Conservation (phyloP, 2,329 filamentous ascomycete genomes). For the Fusarium multiceps region DNA sequence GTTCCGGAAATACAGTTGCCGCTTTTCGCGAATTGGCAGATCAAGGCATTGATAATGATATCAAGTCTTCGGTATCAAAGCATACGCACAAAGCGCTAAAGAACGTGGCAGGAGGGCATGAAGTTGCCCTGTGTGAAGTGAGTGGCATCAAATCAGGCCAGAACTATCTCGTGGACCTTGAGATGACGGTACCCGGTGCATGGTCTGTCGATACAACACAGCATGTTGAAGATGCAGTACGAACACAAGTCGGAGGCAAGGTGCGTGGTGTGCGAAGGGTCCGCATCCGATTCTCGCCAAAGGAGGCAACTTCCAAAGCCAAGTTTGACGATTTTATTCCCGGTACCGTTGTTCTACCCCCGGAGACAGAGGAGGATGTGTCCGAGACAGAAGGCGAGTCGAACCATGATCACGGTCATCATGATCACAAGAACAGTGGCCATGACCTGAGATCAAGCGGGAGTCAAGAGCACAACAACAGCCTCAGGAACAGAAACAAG, state of each 20-base stretch:
- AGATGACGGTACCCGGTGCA: constrained; percentile 79
- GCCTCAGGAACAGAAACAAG: constrained; percentile 48
- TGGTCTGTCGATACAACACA: constrained; percentile 81
- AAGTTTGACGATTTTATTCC: constrained; percentile 83
- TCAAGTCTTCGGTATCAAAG: constrained; percentile 77
- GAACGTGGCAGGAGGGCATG: constrained; percentile 62
- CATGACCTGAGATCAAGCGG: constrained; percentile 34
- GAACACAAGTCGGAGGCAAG: constrained; percentile 77
- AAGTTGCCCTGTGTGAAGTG: constrained; percentile 79
- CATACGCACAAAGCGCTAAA: constrained; percentile 71
- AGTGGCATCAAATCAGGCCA: constrained; percentile 95
- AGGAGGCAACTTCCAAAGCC: constrained; percentile 67
- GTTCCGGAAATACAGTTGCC: constrained; percentile 83
- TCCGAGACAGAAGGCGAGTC: constrained; percentile 41
- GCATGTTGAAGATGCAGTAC: constrained; percentile 77
- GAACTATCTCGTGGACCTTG: constrained; percentile 93
- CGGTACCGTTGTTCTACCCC: constrained; percentile 72
- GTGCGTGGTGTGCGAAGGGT: constrained; percentile 88
- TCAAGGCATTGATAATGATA: constrained; percentile 84
- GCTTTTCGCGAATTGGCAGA: constrained; percentile 93
- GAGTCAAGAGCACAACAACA: constrained; percentile 38
- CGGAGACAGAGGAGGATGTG: constrained; percentile 64
- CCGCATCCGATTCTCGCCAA: constrained; percentile 83
- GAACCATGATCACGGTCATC: constrained; percentile 54
- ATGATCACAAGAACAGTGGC: constrained; percentile 48